Percentiles rank a stretch among this genome's conserved stretches.
Evolutionary conservation across 768 basidiomycete species (phyloP).

Genomic region (Suillus plorans): DNA sequence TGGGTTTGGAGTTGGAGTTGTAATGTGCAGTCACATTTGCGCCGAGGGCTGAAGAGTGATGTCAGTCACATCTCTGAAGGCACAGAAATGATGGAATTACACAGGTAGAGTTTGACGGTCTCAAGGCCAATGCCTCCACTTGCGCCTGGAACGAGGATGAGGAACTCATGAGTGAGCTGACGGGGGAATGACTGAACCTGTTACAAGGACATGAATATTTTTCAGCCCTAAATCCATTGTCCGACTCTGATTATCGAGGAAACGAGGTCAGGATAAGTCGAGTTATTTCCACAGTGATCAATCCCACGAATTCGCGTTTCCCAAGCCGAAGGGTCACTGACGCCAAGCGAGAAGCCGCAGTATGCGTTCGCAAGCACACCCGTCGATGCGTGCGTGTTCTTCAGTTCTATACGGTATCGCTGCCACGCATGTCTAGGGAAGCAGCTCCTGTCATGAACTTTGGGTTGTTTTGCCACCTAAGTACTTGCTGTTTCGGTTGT

Average conservation of each 20-base stretch:
- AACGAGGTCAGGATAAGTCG: neutral
- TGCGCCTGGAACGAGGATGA: constrained; percentile 46
- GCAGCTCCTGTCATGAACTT: neutral
- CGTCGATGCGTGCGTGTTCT: no score
- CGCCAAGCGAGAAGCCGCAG: neutral
- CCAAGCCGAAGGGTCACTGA: neutral
- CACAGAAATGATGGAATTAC: constrained; percentile 32
- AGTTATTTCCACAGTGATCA: neutral
- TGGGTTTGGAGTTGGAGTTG: no score
- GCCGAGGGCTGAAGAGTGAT: constrained; percentile 58
- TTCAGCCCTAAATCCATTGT: constrained; percentile 59
- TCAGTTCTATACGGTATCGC: no score
- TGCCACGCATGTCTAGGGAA: neutral
- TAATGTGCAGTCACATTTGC: no score
- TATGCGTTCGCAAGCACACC: neutral
- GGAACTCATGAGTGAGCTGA: neutral
- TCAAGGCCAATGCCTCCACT: constrained; percentile 76
- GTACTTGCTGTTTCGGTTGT: no score
- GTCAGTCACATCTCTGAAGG: neutral
- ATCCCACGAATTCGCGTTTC: neutral
- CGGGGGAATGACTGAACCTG: constrained; percentile 41
- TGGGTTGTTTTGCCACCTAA: neutral
- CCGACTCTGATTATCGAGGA: neutral
- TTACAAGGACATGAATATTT: no score
- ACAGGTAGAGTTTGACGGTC: constrained; percentile 55